phyloP scores from a whole-genome alignment of 129 eudicot species.

The Ambrosia artemisiifolia region DNA sequence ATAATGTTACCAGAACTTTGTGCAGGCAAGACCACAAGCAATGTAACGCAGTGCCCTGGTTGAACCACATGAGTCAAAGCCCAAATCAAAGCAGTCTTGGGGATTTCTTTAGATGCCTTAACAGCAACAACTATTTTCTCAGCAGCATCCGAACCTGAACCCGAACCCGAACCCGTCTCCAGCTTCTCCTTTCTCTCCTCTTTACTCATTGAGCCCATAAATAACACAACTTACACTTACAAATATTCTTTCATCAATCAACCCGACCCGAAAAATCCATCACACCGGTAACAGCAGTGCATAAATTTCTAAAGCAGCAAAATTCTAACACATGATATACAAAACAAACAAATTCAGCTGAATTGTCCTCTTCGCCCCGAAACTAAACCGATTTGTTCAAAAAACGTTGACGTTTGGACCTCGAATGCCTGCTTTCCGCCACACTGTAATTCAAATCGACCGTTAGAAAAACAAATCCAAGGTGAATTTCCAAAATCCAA shows the following conservation, averaged over 20 bases:
- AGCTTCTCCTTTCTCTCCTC: conserved; percentile 53
- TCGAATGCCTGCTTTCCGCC: not conserved
- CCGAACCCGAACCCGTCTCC: conserved; percentile 47
- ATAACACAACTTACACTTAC: not conserved
- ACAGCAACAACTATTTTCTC: conserved; percentile 89
- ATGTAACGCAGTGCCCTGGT: conserved; percentile 90
- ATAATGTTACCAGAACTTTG: conserved; percentile 63
- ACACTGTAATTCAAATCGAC: not conserved
- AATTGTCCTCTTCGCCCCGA: conserved; percentile 5
- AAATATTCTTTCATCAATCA: conserved; percentile 16
- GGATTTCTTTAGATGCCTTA: conserved; percentile 84
- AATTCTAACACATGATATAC: conserved; percentile 1
- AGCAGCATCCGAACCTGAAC: conserved; percentile 46
- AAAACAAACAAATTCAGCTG: conserved; percentile 21
- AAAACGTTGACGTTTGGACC: not conserved
- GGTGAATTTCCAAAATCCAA: not conserved
- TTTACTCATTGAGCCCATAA: conserved; percentile 38
- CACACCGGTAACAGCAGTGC: not conserved
- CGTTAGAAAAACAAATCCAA: not conserved
- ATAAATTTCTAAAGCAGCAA: conserved; percentile 14
- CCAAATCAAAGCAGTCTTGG: conserved; percentile 91
- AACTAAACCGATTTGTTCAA: conserved; percentile 8
- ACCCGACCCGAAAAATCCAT: not conserved
- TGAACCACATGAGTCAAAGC: conserved; percentile 97
- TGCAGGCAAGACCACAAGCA: conserved; percentile 76